These are phyloP conservation scores for Pythium insidiosum DNA, from an alignment of 352 stramenopile species.

Conservation along the genomic window DNA sequence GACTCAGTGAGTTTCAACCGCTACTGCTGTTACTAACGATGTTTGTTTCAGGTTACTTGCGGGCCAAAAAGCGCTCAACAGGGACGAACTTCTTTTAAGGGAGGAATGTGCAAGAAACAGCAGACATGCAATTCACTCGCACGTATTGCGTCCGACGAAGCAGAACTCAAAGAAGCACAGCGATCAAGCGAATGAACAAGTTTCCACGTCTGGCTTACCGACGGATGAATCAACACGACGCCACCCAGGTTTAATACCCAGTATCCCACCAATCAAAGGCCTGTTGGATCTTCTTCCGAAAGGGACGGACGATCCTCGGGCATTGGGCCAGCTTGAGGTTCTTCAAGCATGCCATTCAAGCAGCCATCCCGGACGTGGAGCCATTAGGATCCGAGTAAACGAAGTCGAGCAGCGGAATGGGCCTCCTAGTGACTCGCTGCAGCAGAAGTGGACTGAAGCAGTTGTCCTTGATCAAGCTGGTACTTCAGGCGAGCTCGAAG, in stretches of 20 bases:
- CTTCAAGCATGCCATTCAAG: constrained; percentile 79
- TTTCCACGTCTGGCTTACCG: too few species aligned
- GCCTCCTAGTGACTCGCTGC: constrained; percentile 32
- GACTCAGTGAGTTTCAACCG: too few species aligned
- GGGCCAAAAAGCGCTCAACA: constrained; percentile 12
- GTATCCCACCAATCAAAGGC: constrained; percentile 72
- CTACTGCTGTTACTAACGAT: too few species aligned
- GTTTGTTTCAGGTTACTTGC: not conserved
- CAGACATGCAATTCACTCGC: constrained; percentile 40
- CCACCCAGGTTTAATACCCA: constrained; percentile 67
- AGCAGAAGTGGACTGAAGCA: constrained; percentile 67
- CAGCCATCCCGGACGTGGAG: constrained; percentile 50
- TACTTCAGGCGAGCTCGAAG: constrained; percentile 66
- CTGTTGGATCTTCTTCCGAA: constrained; percentile 79
- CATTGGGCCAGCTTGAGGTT: constrained; percentile 61
- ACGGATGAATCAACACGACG: constrained; percentile 39
- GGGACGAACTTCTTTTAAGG: constrained; percentile 36
- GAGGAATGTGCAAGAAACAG: constrained; percentile 35
- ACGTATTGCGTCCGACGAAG: constrained; percentile 52
- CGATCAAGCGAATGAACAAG: too few species aligned
- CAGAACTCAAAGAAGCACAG: too few species aligned
- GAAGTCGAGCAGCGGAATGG: constrained; percentile 22
- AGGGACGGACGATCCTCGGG: constrained; percentile 44
- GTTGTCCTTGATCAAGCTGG: constrained; percentile 69
- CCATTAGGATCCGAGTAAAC: constrained; percentile 66